phyloP scores from a whole-genome alignment of 1,284 basidiomycete genomes.

The Malassezia japonica region DNA sequence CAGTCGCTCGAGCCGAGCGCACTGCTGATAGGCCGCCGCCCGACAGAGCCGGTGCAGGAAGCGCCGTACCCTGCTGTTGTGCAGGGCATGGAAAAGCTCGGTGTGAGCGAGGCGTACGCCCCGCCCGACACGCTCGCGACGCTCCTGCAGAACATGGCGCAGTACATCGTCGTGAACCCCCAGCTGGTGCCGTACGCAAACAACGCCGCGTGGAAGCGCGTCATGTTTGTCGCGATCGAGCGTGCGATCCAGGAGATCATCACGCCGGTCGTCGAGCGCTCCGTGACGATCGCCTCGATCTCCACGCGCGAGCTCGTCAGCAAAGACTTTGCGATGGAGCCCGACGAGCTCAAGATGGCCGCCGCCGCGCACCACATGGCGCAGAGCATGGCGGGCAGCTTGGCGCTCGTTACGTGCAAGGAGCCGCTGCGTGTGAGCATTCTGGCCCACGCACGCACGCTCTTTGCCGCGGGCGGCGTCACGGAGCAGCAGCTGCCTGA shows the following conservation, averaged over 20 bases:
- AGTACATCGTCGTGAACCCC: conserved; percentile 67
- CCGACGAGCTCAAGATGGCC: conserved; percentile 79
- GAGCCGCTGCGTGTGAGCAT: conserved; percentile 90
- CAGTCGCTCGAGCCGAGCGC: conserved; percentile 75
- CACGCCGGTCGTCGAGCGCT: conserved; percentile 90
- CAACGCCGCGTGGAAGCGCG: conserved; percentile 78
- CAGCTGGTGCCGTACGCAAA: conserved; percentile 58
- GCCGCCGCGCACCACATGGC: conserved; percentile 93
- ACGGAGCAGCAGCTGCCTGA: conserved; percentile 52
- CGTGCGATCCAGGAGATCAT: conserved; percentile 96
- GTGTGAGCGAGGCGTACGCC: conserved; percentile 27
- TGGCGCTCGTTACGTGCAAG: conserved; percentile 96
- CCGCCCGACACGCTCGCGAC: conserved; percentile 55
- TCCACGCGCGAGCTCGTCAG: conserved; percentile 89
- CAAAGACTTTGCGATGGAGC: conserved; percentile 93
- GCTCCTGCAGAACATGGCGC: conserved; percentile 65
- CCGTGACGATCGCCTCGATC: conserved; percentile 97
- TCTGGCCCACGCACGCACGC: conserved; percentile 71
- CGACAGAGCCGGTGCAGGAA: conserved; percentile 45
- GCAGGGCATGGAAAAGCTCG: conserved; percentile 33
- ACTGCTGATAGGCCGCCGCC: conserved; percentile 59
- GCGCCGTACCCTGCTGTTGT: conserved; percentile 17
- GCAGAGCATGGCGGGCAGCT: conserved; percentile 87
- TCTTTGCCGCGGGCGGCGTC: conserved; percentile 56
- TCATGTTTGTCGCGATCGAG: conserved; percentile 83